These are phyloP conservation scores for Setaria italica DNA, from an alignment of 202 grass and related monocot species.

Conservation along the genomic window DNA sequence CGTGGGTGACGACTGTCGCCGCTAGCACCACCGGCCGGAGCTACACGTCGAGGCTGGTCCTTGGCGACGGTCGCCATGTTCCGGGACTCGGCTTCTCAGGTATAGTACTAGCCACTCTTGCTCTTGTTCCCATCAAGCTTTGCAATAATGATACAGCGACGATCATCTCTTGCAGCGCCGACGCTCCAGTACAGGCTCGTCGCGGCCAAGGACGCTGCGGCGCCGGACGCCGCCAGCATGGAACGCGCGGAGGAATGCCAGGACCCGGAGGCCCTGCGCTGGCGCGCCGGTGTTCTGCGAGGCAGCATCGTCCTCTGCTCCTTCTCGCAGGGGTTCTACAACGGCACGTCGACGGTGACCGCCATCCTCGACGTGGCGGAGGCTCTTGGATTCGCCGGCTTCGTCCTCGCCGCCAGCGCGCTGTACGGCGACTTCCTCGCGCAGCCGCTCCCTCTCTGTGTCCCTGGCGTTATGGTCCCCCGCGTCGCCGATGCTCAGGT, in stretches of 20 bases:
- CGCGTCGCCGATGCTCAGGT: slow-evolving; percentile 44
- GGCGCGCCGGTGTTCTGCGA: slow-evolving; percentile 27
- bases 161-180: slow-evolving; percentile 38
- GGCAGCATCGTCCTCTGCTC: slow-evolving; percentile 62
- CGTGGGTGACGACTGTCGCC: slow-evolving; percentile 63
- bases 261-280: slow-evolving; percentile 43
- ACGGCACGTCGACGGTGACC: slow-evolving; percentile 57
- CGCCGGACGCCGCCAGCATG: neutral
- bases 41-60: slow-evolving; percentile 44
- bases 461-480: slow-evolving; percentile 66
- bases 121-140: neutral
- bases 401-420: slow-evolving; percentile 56
- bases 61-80: slow-evolving; percentile 46
- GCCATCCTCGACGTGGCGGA: slow-evolving; percentile 49
- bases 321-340: slow-evolving; percentile 59
- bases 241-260: slow-evolving; percentile 60
- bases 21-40: slow-evolving; percentile 55
- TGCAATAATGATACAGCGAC: no score
- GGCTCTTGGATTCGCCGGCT: slow-evolving; percentile 59
- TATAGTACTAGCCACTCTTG: neutral
- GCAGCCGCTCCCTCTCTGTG: slow-evolving; percentile 53
- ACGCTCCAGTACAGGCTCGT: slow-evolving; percentile 55
- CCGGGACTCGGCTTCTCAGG: slow-evolving; percentile 66
- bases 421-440: slow-evolving; percentile 61
- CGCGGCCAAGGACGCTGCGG: slow-evolving; percentile 52